Conservation (phyloP, 805 yeast species). For the Tetrapisispora nanseiensis region DNA sequence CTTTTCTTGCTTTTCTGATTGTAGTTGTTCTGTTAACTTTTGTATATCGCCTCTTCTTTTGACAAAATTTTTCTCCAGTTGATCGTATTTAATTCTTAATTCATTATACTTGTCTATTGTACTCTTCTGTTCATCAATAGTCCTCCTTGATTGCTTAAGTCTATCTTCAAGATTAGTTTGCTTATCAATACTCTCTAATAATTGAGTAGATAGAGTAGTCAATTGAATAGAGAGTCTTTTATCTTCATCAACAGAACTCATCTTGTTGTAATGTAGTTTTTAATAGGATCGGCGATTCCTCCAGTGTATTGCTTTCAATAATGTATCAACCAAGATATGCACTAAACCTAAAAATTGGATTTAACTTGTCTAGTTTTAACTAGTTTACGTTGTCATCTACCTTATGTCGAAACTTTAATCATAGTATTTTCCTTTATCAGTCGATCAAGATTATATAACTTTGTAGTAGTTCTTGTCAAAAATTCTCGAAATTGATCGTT, state of each 20-base stretch:
- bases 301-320: too few relatives aligned
- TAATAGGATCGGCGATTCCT: not conserved
- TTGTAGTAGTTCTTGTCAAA: too few relatives aligned
- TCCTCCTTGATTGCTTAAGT: slow-evolving; percentile 33
- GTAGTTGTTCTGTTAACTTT: slow-evolving; percentile 23
- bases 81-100: slow-evolving; percentile 27
- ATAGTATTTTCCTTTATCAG: too few relatives aligned
- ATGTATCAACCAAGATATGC: too few relatives aligned
- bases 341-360: too few relatives aligned
- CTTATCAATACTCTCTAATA: slow-evolving; percentile 50
- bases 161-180: slow-evolving; percentile 48
- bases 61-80: slow-evolving; percentile 24
- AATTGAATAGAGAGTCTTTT: slow-evolving; percentile 45
- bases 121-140: slow-evolving; percentile 19
- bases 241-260: slow-evolving; percentile 28
- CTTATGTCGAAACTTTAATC: too few relatives aligned
- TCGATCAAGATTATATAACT: too few relatives aligned
- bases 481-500: too few relatives aligned
- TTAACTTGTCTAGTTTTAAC: too few relatives aligned
- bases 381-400: too few relatives aligned
- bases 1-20: slow-evolving; percentile 30
- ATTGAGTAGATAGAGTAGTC: slow-evolving; percentile 45
- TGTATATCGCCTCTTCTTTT: slow-evolving; percentile 23
- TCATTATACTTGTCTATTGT: slow-evolving; percentile 20
- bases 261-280: too few relatives aligned